phyloP scores from a whole-genome alignment of 768 basidiomycete genomes.

The Boletus huronensis region DNA sequence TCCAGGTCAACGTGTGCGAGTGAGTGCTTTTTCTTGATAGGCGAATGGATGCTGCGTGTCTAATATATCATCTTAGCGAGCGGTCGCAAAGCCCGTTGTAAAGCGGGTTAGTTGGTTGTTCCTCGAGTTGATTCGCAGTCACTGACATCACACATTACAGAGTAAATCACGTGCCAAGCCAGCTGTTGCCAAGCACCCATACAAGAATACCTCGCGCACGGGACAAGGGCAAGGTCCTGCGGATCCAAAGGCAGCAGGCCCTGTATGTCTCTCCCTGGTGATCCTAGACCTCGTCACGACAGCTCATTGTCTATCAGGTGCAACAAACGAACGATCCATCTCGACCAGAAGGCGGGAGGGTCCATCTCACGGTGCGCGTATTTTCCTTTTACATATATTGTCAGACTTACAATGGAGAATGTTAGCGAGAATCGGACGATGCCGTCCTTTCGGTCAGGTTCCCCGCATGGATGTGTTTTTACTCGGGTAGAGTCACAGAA shows the following conservation, averaged over 20 bases:
- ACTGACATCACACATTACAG: not conserved
- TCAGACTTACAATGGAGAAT: not conserved
- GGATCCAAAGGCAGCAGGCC: not conserved
- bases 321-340: not conserved
- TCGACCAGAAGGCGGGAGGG: not conserved
- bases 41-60: not conserved
- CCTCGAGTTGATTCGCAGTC: not conserved
- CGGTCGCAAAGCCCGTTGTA: not conserved
- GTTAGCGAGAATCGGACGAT: not conserved
- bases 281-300: not conserved
- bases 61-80: not conserved
- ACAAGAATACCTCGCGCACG: rapidly evolving
- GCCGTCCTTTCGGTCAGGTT: not conserved
- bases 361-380: not conserved
- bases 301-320: not conserved
- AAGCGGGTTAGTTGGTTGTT: not conserved
- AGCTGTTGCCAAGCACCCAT: not conserved
- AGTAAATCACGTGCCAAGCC: not conserved
- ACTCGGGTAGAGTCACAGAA: not conserved
- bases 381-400: too few species aligned
- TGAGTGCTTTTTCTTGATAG: not conserved
- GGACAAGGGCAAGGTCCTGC: not conserved
- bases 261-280: not conserved
- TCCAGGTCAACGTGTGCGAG: not conserved
- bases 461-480: constrained; percentile 1